Evolutionary conservation across 208 protist genomes (phyloP).

Genomic region (Leishmania tropica): DNA sequence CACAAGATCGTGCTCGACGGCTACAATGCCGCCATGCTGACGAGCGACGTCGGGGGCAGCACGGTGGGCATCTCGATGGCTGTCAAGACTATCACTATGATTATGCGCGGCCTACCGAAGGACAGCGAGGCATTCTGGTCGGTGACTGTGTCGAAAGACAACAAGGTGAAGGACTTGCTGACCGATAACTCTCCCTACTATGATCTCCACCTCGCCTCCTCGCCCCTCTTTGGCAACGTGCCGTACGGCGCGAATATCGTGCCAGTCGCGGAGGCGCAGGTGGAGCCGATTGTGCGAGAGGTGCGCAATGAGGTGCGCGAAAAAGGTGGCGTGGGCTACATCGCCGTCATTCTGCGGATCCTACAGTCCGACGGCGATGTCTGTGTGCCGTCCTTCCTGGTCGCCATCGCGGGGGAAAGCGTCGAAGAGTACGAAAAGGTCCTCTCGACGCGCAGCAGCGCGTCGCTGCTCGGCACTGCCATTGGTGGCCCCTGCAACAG

Average conservation of each 20-base stretch:
- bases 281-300: constrained; percentile 38
- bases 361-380: constrained; percentile 51
- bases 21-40: constrained; percentile 55
- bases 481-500: constrained; percentile 61
- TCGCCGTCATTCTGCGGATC: constrained; percentile 36
- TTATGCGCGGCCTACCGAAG: constrained; percentile 23
- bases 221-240: constrained; percentile 62
- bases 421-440: constrained; percentile 31
- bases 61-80: constrained; percentile 44
- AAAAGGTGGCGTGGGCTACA: constrained; percentile 33
- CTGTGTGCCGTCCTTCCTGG: constrained; percentile 47
- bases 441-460: constrained; percentile 25
- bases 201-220: constrained; percentile 47
- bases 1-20: constrained; percentile 35
- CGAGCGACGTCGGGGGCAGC: constrained; percentile 36
- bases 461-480: constrained; percentile 46
- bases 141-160: constrained; percentile 38
- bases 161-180: constrained; percentile 56
- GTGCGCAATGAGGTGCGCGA: constrained; percentile 33
- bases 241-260: constrained; percentile 34
- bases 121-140: constrained; percentile 53
- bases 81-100: constrained; percentile 23
- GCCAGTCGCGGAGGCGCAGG: constrained; percentile 24
- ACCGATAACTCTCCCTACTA: constrained; percentile 40
- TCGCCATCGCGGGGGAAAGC: constrained; percentile 36